Evolutionary conservation across 2,329 filamentous ascomycete species (phyloP), one percentile per base, ranked within the genome.

Genomic region (Gliomastix tumulicola): DNA sequence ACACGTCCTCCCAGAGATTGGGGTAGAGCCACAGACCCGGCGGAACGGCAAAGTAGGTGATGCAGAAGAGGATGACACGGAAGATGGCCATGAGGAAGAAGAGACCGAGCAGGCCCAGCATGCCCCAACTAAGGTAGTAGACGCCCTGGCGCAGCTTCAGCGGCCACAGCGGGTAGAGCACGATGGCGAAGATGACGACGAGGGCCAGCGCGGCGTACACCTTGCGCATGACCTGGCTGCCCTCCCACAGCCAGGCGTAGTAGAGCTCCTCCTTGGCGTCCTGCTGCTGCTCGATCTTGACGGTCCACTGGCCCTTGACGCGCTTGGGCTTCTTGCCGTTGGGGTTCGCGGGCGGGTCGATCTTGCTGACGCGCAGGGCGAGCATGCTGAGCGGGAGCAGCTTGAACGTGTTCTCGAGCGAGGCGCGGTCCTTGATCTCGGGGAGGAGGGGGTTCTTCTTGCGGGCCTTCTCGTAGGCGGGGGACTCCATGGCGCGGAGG

Each of bases 51-150:
- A 97, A 94, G 63, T 94, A 88, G 17, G 92, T 97, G 57, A 94
- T 65, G 56, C 87, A 83, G 69, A 98, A 98, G 20, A 98, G 71
- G 42, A 98, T 94, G 39, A 97, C 74, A 41, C 92, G 82, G 76
- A 98, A 88, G 54, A 98, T 94, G 6, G 90, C 85, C 92, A 98
- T 97, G 54, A 80, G 78, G 62, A 98, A 97, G 78, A 98, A 98
- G 34, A 95, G 66, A 38, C 86, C 92, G 32, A 98, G 76, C 21
- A 97, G 69, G 30, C 87, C 84, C 46, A 98, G 73, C 74, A 94
- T 84, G 41, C 83, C 90, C 79, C 95, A 95, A 60, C 85, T 92
- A 30, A 97, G 71, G 61, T 98, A 97, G 85, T 94, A 98, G 34
- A 97, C 92, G 36, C 90, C 92, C 50, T 92, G 81, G 51, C 92